Conservation (phyloP, 1,139 yeast species). For the Hansenula lynferdii region DNA sequence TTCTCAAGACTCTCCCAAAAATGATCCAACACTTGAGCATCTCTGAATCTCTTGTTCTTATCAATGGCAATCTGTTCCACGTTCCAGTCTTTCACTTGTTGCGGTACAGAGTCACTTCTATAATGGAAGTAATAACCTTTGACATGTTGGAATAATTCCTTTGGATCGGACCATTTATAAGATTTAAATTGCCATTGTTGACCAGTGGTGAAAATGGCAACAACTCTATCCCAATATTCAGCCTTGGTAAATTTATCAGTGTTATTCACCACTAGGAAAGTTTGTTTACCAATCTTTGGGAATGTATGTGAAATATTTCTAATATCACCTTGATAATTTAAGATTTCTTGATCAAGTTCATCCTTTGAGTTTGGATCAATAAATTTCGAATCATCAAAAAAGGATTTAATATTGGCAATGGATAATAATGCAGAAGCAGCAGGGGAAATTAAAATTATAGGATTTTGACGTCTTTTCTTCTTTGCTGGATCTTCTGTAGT, state of each 20-base stretch:
- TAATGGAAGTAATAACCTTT: conserved; percentile 79
- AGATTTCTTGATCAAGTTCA: conserved; percentile 8
- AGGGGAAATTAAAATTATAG: conserved; percentile 91
- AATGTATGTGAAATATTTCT: conserved; percentile 45
- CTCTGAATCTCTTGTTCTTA: conserved; percentile 80
- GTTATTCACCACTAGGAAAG: conserved; percentile 79
- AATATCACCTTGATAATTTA: conserved; percentile 20
- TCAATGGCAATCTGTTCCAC: conserved; percentile 75
- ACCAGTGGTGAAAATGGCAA: conserved; percentile 94
- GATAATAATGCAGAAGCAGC: conserved; percentile 89
- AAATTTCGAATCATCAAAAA: conserved; percentile 74
- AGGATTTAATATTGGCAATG: conserved; percentile 75
- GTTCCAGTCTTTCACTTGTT: conserved; percentile 79
- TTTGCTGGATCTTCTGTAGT: conserved; percentile 9
- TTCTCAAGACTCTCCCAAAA: conserved; percentile 79
- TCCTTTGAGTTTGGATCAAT: conserved; percentile 41
- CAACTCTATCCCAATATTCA: conserved; percentile 96
- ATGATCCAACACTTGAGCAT: conserved; percentile 77
- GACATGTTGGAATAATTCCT: conserved; percentile 72
- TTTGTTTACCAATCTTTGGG: conserved; percentile 50
- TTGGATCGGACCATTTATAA: conserved; percentile 81
- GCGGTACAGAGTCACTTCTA: conserved; percentile 77
- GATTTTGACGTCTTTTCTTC: conserved; percentile 48
- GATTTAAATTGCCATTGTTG: conserved; percentile 95
- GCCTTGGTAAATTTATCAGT: conserved; percentile 89